Evolutionary conservation across 2,329 filamentous ascomycete species (phyloP).

Genomic region (Pyrenophora teres): DNA sequence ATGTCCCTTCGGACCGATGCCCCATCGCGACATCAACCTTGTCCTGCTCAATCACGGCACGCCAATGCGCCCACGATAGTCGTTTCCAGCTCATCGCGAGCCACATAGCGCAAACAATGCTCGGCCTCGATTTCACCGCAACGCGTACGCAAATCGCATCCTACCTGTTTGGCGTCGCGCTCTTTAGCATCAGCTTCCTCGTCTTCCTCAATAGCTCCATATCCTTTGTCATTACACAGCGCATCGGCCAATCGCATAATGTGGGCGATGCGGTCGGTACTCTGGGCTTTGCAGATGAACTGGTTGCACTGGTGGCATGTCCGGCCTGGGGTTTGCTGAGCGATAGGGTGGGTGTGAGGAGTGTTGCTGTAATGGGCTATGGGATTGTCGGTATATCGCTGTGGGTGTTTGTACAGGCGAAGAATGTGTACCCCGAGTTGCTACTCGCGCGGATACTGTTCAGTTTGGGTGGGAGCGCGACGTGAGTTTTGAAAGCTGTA

Average conservation of each 20-base stretch:
- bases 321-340: slow-evolving; percentile 79
- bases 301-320: slow-evolving; percentile 80
- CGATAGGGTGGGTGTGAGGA: slow-evolving; percentile 74
- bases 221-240: slow-evolving; percentile 82
- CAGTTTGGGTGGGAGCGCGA: slow-evolving; percentile 87
- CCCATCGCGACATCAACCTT: slow-evolving; percentile 11
- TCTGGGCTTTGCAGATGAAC: slow-evolving; percentile 81
- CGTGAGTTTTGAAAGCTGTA: slow-evolving; percentile 54
- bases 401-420: slow-evolving; percentile 80
- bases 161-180: slow-evolving; percentile 79
- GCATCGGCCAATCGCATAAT: slow-evolving; percentile 72
- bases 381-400: slow-evolving; percentile 77
- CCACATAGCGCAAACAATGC: slow-evolving; percentile 31
- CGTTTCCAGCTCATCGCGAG: slow-evolving; percentile 29
- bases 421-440: slow-evolving; percentile 86
- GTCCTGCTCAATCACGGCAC: slow-evolving; percentile 3
- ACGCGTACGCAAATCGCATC: slow-evolving; percentile 63
- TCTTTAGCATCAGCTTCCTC: slow-evolving; percentile 87
- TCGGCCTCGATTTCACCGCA: slow-evolving; percentile 58
- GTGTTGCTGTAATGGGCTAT: slow-evolving; percentile 73
- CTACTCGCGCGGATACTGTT: slow-evolving; percentile 84
- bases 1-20: slow-evolving; percentile 9
- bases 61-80: slow-evolving; percentile 20
- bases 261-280: slow-evolving; percentile 84
- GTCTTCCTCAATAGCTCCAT: slow-evolving; percentile 86